Evolutionary conservation across 2,329 filamentous ascomycete genomes (phyloP), one percentile per base, ranked within the genome.

Genomic region (Aspergillus novofumigatus): DNA sequence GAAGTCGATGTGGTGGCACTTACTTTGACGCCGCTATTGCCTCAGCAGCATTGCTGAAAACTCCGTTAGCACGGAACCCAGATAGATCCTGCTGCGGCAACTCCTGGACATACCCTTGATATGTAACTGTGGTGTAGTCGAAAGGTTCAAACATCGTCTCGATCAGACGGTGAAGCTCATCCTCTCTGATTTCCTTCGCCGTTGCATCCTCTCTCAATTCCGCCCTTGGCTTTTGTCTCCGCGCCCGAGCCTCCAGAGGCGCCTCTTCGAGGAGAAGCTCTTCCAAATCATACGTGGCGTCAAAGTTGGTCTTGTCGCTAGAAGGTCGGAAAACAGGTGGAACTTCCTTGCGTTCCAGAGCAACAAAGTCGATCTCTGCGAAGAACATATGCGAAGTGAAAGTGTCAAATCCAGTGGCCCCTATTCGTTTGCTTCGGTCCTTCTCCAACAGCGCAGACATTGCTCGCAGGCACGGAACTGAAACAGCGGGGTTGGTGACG

Each of bases 241-340:
- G 85, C 52, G 94, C 92, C 68, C 94, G 83, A 55, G 94, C 94
- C 75, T 99, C 94, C 4, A 99, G 78, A 1, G 94, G 94, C 11
- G 94, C 94, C 72, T 99, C 94, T 74, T 99, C 94, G 48, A 99
- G 76, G 1, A 99, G 77, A 21, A 99, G 75, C 73, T 99, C 94
- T 71, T 99, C 94, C 52, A 99, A 78, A 73, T 99, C 94, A 71
- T 99, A 97, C 0, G 94, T 99, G 4, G 94, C 94, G 74, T 99
- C 94, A 65, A 99, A 99, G 72, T 99, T 99, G 3, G 94, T 97
- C 82, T 99, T 99, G 51, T 97, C 94, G 55, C 91, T 92, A 0
- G 93, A 96, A 0, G 94, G 94, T 21, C 89, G 84, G 72, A 99
- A 99, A 3, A 97, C 86, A 0, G 94, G 94, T 65, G 92, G 88